These are phyloP conservation scores for Coffea canephora DNA, from an alignment of 257 asterid species.

Conservation along the genomic window DNA sequence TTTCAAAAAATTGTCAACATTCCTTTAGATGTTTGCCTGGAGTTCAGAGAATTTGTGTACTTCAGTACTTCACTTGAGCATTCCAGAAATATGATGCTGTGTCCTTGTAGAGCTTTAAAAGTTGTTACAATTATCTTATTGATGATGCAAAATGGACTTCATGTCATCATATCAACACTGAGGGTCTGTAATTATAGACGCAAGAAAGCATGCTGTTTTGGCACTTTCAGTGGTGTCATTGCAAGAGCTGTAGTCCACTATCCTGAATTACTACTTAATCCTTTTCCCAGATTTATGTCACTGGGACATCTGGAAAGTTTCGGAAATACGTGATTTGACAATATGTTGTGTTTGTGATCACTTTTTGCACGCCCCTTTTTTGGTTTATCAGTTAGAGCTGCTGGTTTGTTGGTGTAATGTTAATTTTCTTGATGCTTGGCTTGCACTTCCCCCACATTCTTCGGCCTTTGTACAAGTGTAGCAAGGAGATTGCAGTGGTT, in stretches of 20 bases:
- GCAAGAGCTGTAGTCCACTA: constrained; percentile 7
- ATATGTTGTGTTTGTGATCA: neutral
- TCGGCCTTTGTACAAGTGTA: constrained; percentile 14
- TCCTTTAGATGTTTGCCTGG: neutral
- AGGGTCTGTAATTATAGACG: neutral
- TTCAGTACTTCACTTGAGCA: neutral
- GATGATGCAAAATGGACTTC: neutral
- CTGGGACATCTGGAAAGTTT: constrained; percentile 30
- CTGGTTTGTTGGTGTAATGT: constrained; percentile 2
- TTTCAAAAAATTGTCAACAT: neutral
- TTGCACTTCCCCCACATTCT: neutral
- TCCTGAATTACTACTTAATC: constrained; percentile 14
- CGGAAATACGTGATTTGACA: constrained; percentile 15
- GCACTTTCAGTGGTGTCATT: neutral
- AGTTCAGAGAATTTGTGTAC: neutral
- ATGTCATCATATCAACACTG: neutral
- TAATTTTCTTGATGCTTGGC: neutral
- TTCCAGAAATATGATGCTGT: neutral
- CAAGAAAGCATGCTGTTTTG: neutral
- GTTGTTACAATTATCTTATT: neutral
- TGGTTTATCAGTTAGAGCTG: constrained; percentile 14
- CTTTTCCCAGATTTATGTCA: constrained; percentile 8
- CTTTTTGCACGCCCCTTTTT: neutral
- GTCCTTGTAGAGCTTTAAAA: neutral
- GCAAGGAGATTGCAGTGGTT: constrained; percentile 9